A percentile compares a stretch with the other conserved stretches of the same genome.
phyloP scores from a whole-genome alignment of 306 rosid genomes.

The Glycyrrhiza uralensis region DNA sequence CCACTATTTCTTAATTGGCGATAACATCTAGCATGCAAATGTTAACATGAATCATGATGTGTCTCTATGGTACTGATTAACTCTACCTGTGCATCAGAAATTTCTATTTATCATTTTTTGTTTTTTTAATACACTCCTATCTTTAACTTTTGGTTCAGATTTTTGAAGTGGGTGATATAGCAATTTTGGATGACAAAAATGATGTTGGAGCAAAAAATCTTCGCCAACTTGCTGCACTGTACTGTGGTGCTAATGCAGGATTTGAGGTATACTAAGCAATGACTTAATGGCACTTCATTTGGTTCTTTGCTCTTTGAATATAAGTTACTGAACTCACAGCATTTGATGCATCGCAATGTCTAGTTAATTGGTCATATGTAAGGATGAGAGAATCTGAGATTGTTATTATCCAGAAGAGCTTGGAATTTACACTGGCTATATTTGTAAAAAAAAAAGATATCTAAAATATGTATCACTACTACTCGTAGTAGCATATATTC shows the following conservation, averaged over 20 bases:
- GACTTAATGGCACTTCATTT: background rate
- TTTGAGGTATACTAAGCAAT: constrained; percentile 62
- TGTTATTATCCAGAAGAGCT: background rate
- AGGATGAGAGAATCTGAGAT: background rate
- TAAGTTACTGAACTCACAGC: background rate
- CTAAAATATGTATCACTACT: background rate
- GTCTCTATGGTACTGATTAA: background rate
- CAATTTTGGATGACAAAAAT: constrained; percentile 57
- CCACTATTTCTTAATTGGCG: background rate
- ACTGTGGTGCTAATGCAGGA: constrained; percentile 85
- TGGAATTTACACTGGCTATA: background rate
- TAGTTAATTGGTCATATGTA: background rate
- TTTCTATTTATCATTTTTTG: background rate
- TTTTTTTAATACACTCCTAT: background rate
- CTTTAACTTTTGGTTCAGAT: constrained; percentile 45
- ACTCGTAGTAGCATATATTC: background rate
- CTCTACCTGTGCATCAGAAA: constrained; percentile 1
- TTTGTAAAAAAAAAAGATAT: background rate
- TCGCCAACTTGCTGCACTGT: constrained; percentile 75
- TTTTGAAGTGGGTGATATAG: constrained; percentile 89
- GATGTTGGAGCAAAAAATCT: constrained; percentile 86
- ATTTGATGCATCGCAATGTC: background rate
- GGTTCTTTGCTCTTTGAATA: constrained; percentile 13
- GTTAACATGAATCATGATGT: background rate
- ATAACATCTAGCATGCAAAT: background rate